Evolutionary conservation across 148 eudicot genomes (phyloP).

Genomic region (Drosera capensis): DNA sequence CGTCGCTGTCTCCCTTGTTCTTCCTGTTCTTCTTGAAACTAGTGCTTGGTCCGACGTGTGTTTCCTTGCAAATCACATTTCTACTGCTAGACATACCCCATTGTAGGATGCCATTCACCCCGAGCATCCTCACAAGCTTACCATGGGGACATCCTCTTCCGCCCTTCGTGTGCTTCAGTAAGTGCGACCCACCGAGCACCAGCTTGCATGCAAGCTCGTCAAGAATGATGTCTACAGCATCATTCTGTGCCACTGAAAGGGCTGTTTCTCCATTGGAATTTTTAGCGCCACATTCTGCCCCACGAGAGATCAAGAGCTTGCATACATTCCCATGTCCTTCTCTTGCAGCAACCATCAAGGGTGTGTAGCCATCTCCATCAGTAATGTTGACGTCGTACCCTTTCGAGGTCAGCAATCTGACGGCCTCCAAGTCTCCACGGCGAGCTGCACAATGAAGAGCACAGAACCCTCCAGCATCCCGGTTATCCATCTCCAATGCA

Average conservation of each 20-base stretch:
- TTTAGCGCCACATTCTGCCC: conserved; percentile 31
- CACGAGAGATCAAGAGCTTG: conserved; percentile 37
- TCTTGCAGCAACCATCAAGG: conserved; percentile 78
- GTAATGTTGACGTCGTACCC: conserved; percentile 58
- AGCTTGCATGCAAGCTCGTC: conserved; percentile 43
- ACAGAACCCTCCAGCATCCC: conserved; percentile 41
- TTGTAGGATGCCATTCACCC: conserved; percentile 27
- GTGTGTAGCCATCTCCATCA: conserved; percentile 63
- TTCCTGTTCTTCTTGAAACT: conserved; percentile 33
- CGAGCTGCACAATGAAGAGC: conserved; percentile 83
- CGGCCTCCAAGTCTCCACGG: conserved; percentile 53
- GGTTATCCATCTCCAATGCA: conserved; percentile 62
- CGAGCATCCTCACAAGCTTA: conserved; percentile 38
- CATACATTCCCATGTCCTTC: conserved; percentile 55
- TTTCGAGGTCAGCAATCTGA: conserved; percentile 30
- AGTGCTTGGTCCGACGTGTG: conserved; percentile 46
- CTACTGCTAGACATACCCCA: conserved; percentile 56
- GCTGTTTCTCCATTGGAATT: conserved; percentile 59
- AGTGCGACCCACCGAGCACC: conserved; percentile 30
- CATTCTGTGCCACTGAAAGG: conserved; percentile 41
- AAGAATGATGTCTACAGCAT: conserved; percentile 36
- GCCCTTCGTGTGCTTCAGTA: conserved; percentile 48
- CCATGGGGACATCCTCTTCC: conserved; percentile 49
- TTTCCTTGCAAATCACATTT: conserved; percentile 41
- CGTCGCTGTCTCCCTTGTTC: conserved; percentile 24